phyloP scores from a whole-genome alignment of 2,329 filamentous ascomycete species.

The Domatiomyces catenatus region DNA sequence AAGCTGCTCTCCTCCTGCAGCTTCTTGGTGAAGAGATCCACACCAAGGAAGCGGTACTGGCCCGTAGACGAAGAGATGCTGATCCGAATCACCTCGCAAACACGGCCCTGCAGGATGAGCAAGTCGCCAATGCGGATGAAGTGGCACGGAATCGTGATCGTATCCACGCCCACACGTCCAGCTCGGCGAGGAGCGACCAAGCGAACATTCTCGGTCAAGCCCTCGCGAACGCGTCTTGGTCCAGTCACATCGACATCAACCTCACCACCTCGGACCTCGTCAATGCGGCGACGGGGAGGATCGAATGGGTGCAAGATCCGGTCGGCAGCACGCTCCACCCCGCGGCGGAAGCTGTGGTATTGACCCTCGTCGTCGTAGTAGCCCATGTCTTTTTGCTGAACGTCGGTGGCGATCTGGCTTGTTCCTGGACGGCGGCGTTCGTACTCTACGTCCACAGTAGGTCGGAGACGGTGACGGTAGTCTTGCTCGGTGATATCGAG shows the following conservation, averaged over 20 bases:
- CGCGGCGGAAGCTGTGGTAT: slow-evolving; percentile 60
- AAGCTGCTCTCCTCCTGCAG: slow-evolving; percentile 97
- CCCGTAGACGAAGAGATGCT: slow-evolving; percentile 93
- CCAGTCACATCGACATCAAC: slow-evolving; percentile 26
- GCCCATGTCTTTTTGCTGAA: slow-evolving; percentile 48
- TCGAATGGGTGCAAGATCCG: slow-evolving; percentile 49
- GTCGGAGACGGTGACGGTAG: slow-evolving; percentile 48
- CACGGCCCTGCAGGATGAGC: slow-evolving; percentile 94
- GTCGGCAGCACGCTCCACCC: slow-evolving; percentile 51
- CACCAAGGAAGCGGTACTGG: slow-evolving; percentile 98
- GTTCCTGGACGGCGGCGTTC: slow-evolving; percentile 23
- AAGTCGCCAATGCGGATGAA: slow-evolving; percentile 98
- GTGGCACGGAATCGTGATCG: slow-evolving; percentile 96
- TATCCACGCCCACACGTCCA: slow-evolving; percentile 47
- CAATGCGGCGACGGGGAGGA: slow-evolving; percentile 24
- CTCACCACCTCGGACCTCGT: slow-evolving; percentile 24
- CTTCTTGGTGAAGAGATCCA: slow-evolving; percentile 99
- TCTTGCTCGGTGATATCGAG: slow-evolving; percentile 43
- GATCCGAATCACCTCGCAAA: slow-evolving; percentile 99
- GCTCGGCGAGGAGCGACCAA: slow-evolving; percentile 36
- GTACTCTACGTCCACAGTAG: slow-evolving; percentile 36
- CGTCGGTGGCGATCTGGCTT: slow-evolving; percentile 35
- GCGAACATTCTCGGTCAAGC: slow-evolving; percentile 33
- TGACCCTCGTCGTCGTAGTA: slow-evolving; percentile 68
- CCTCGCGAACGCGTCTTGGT: slow-evolving; percentile 30